Evolutionary conservation across 768 basidiomycete species (phyloP).

Genomic region (Panaeolus papilionaceus): DNA sequence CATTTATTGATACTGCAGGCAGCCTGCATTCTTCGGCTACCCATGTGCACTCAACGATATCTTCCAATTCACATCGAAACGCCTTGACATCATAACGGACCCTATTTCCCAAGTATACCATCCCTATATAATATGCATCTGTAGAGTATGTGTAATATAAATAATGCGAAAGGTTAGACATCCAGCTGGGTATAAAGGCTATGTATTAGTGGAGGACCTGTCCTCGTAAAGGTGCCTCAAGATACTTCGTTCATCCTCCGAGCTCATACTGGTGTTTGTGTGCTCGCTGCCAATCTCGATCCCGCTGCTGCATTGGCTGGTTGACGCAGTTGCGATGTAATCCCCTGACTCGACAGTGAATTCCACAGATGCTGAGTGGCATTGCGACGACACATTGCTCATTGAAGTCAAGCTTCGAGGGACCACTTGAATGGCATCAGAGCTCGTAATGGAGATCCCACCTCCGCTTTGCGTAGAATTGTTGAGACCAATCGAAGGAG

Average conservation of each 20-base stretch:
- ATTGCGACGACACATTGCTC: neutral
- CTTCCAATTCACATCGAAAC: neutral
- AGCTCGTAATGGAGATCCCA: neutral
- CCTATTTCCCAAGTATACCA: neutral
- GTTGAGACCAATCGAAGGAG: neutral
- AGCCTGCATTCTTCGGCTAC: neutral
- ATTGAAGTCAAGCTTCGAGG: neutral
- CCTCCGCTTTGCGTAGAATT: neutral
- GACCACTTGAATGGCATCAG: neutral
- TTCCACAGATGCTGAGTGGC: neutral
- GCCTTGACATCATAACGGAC: neutral
- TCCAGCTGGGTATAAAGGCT: neutral
- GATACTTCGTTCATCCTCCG: conserved; percentile 17
- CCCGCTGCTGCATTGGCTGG: neutral
- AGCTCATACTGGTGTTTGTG: conserved; percentile 19
- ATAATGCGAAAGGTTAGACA: neutral
- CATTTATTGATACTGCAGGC: conserved; percentile 19
- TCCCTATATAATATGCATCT: neutral
- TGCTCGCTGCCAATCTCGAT: conserved; percentile 25
- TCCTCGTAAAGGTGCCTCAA: conserved; percentile 12
- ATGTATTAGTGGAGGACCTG: neutral
- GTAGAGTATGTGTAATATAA: neutral
- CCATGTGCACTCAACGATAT: neutral
- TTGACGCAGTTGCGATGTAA: neutral
- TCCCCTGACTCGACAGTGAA: neutral